Conservation (phyloP, 73 alveolate species). For the Tetrahymena malaccensis region DNA sequence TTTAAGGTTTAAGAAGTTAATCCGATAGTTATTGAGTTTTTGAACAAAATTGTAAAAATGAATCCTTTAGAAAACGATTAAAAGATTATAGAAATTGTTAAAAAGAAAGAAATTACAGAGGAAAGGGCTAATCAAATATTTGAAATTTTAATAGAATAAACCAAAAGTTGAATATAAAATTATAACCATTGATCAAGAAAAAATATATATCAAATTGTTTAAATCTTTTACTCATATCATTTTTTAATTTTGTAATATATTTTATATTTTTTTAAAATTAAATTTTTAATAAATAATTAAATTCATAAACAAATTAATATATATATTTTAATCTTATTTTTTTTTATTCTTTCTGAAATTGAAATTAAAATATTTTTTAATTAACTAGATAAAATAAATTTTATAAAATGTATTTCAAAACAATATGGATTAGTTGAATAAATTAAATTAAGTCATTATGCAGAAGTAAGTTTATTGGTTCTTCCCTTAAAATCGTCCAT, state of each 20-base stretch:
- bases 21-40: background rate
- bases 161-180: background rate
- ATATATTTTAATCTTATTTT: no score
- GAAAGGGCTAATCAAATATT: background rate
- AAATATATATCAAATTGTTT: background rate
- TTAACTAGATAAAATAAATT: background rate
- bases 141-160: background rate
- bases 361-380: no score
- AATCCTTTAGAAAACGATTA: background rate
- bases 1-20: background rate
- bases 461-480: background rate
- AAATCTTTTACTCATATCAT: background rate
- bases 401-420: no score
- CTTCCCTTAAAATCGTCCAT: slow-evolving; percentile 69
- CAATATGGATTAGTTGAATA: background rate
- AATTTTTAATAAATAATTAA: no score
- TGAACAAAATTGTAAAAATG: background rate
- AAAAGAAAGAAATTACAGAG: background rate
- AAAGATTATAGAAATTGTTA: background rate
- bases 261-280: no score
- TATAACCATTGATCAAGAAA: background rate
- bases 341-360: no score
- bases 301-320: no score
- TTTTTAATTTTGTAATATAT: no score
- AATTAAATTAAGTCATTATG: background rate